Evolutionary conservation across 1,284 basidiomycete species (phyloP).

Genomic region (Cutaneotrichosporon mucoides): DNA sequence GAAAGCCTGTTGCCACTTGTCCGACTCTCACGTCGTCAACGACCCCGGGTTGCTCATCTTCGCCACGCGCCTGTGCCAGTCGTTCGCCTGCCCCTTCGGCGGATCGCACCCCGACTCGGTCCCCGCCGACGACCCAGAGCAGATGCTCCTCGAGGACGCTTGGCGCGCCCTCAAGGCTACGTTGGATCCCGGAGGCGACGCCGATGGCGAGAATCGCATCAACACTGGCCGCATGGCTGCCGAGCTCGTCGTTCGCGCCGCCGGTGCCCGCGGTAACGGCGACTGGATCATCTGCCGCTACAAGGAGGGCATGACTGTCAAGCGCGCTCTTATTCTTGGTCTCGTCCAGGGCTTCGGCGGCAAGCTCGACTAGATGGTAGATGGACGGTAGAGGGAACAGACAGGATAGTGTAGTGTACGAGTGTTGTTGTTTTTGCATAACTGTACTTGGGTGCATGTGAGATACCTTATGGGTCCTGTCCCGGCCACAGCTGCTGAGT

Average conservation of each 20-base stretch:
- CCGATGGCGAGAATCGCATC: conserved; percentile 46
- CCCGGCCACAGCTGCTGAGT: too few species aligned
- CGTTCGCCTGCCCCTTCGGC: conserved; percentile 40
- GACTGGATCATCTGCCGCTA: conserved; percentile 43
- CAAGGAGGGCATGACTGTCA: conserved; percentile 46
- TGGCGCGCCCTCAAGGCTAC: conserved; percentile 42
- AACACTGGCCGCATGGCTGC: conserved; percentile 49
- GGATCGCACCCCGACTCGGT: conserved; percentile 36
- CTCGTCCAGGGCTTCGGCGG: conserved; percentile 46
- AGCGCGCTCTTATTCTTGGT: conserved; percentile 36
- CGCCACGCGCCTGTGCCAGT: conserved; percentile 47
- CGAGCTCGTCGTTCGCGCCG: conserved; percentile 46
- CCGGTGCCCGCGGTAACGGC: conserved; percentile 32
- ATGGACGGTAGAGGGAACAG: not conserved
- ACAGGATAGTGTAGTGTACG: not conserved
- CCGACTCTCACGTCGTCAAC: conserved; percentile 48
- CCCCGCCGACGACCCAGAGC: conserved; percentile 36
- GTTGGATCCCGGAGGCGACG: conserved; percentile 43
- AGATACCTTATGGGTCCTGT: not conserved
- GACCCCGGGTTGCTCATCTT: conserved; percentile 48
- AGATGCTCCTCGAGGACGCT: conserved; percentile 45
- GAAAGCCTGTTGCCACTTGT: conserved; percentile 47
- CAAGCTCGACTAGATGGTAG: conserved; percentile 29
- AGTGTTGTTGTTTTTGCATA: not conserved
- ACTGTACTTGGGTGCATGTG: not conserved